These are phyloP conservation scores for Entomortierella lignicola DNA, from an alignment of 192 early-diverging fungal species.

Conservation along the genomic window DNA sequence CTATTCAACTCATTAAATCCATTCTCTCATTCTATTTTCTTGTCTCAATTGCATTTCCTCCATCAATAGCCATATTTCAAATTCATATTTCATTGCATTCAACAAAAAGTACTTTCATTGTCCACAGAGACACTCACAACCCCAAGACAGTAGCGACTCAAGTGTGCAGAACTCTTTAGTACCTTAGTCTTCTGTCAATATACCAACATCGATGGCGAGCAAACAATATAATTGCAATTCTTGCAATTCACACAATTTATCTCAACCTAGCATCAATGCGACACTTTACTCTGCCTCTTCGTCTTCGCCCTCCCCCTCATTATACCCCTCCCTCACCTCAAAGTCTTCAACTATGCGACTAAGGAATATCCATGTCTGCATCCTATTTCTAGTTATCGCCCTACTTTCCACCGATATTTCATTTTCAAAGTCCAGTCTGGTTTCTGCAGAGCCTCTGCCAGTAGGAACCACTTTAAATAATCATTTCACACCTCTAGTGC, in stretches of 20 bases:
- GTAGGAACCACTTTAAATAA: too few relatives aligned
- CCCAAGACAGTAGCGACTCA: too few relatives aligned
- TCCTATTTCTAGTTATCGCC: slow-evolving; percentile 30
- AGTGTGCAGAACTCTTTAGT: too few relatives aligned
- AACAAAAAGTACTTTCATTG: too few relatives aligned
- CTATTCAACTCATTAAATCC: too few relatives aligned
- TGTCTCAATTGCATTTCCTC: too few relatives aligned
- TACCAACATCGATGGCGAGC: not conserved
- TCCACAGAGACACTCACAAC: not conserved
- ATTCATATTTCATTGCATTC: too few relatives aligned
- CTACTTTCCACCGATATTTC: slow-evolving; percentile 12
- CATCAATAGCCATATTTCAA: too few relatives aligned
- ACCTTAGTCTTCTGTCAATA: not conserved
- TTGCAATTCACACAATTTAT: not conserved
- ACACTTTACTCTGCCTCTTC: not conserved
- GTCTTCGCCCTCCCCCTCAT: not conserved
- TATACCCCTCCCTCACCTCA: slow-evolving; percentile 17
- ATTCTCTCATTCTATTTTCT: too few relatives aligned
- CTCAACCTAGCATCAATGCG: not conserved
- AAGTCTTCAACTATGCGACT: slow-evolving; percentile 17
- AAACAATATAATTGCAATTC: not conserved
- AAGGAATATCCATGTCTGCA: slow-evolving; percentile 7
- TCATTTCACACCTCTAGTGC: not conserved
- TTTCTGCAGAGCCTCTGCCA: slow-evolving; percentile 11
- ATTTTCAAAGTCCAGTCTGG: slow-evolving; percentile 1